phyloP scores from a whole-genome alignment of 1,284 basidiomycete genomes.

The Leccinum proliferum region DNA sequence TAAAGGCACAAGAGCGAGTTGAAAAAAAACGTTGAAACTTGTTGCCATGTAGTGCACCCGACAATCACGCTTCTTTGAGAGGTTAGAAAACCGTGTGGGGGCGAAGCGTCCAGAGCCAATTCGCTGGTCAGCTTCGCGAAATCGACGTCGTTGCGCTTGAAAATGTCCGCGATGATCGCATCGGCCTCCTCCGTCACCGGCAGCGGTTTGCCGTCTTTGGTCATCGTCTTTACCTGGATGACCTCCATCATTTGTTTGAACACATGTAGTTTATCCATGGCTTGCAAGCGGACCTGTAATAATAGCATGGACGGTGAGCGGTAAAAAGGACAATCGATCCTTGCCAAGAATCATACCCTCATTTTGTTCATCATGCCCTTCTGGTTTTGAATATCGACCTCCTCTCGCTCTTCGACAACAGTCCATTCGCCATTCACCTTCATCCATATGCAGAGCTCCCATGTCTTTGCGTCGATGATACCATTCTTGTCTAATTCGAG shows the following conservation, averaged over 20 bases:
- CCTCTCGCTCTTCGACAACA: constrained; percentile 25
- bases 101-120: constrained; percentile 15
- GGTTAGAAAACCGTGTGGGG: constrained; percentile 17
- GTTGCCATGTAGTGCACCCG: constrained; percentile 1
- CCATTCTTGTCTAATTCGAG: constrained; percentile 18
- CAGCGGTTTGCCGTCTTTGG: constrained; percentile 19
- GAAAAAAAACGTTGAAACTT: not conserved
- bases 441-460: constrained; percentile 32
- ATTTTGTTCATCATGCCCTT: constrained; percentile 28
- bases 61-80: constrained; percentile 27
- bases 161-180: constrained; percentile 28
- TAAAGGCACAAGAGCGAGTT: not conserved
- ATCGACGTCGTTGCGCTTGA: constrained; percentile 27
- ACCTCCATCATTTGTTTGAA: constrained; percentile 31
- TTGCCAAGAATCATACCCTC: constrained; percentile 15
- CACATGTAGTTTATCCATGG: constrained; percentile 28
- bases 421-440: constrained; percentile 24
- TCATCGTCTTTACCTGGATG: constrained; percentile 28
- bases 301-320: constrained; percentile 1
- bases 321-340: not conserved
- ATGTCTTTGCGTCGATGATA: constrained; percentile 17
- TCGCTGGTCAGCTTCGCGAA: constrained; percentile 26
- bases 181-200: constrained; percentile 28
- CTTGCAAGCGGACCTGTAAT: constrained; percentile 21
- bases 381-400: constrained; percentile 16